Conservation (phyloP, 2,329 filamentous ascomycete species). For the Rachicladosporium sp. region DNA sequence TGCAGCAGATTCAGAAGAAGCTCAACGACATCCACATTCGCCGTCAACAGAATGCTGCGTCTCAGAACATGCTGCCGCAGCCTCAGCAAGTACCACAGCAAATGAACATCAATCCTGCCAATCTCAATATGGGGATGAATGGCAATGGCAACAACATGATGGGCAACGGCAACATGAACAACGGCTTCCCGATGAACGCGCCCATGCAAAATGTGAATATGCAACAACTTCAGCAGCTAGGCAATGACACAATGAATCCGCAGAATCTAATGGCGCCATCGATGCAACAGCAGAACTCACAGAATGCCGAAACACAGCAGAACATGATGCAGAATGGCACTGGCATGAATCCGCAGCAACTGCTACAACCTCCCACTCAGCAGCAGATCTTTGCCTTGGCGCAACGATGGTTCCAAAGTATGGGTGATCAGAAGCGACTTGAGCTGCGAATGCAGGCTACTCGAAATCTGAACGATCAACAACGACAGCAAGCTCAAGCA, state of each 20-base stretch:
- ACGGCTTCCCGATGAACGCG: neutral
- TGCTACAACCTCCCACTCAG: slow-evolving; percentile 2
- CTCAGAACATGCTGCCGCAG: no score
- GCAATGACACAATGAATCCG: slow-evolving; percentile 13
- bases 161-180: slow-evolving; percentile 8
- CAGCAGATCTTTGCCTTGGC: slow-evolving; percentile 12
- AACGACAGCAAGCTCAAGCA: slow-evolving; percentile 11
- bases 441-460: slow-evolving; percentile 13
- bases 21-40: slow-evolving; percentile 14
- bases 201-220: slow-evolving; percentile 22
- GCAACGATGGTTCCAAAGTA: slow-evolving; percentile 10
- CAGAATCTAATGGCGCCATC: slow-evolving; percentile 2
- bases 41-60: slow-evolving; percentile 7
- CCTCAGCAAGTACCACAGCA: no score
- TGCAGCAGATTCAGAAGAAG: slow-evolving; percentile 15
- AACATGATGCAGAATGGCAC: slow-evolving; percentile 3
- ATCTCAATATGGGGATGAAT: slow-evolving; percentile 6
- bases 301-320: slow-evolving; percentile 8
- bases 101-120: no score
- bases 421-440: slow-evolving; percentile 15
- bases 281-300: slow-evolving; percentile 12
- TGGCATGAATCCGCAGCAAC: slow-evolving; percentile 1
- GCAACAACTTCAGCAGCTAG: slow-evolving; percentile 3
- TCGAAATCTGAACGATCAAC: slow-evolving; percentile 10
- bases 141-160: slow-evolving; percentile 5